A percentile compares a stretch with the other conserved stretches of the same genome.
phyloP scores from a whole-genome alignment of 2,329 filamentous ascomycete species.

The Pleurostoma richardsiae region DNA sequence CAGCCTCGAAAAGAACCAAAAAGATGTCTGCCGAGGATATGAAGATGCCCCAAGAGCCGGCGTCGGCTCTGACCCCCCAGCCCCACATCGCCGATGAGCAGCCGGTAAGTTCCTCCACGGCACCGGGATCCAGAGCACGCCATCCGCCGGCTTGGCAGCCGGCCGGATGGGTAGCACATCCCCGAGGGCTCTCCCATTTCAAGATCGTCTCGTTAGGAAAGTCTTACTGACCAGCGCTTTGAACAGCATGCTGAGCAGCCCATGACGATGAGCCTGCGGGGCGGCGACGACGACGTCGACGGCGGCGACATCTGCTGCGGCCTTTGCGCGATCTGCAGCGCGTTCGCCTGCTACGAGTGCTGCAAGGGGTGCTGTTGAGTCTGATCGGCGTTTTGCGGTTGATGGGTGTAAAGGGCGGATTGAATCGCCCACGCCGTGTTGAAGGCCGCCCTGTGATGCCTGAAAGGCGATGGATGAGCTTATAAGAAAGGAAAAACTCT shows the following conservation, averaged over 20 bases:
- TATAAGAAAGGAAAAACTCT: no score
- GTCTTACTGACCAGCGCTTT: background rate
- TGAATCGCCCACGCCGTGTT: no score
- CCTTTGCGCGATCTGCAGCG: conserved; percentile 12
- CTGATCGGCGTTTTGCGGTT: background rate
- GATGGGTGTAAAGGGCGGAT: background rate
- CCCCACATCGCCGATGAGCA: conserved; percentile 12
- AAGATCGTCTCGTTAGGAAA: background rate
- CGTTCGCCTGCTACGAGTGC: conserved; percentile 15
- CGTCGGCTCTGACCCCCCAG: conserved; percentile 11
- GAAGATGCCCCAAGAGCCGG: conserved; percentile 7
- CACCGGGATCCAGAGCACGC: background rate
- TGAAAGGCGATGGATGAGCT: no score
- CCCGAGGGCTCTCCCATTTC: background rate
- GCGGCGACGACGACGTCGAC: conserved; percentile 14
- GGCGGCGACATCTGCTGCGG: conserved; percentile 17
- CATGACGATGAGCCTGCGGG: conserved; percentile 17
- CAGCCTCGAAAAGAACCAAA: conserved; percentile 1
- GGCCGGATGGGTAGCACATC: background rate
- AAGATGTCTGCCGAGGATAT: conserved; percentile 8
- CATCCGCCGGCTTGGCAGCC: background rate
- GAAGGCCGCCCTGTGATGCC: no score
- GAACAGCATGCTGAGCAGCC: conserved; percentile 9
- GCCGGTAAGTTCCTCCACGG: conserved; percentile 15
- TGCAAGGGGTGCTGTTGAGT: conserved; percentile 13